Base-by-base conservation (phyloP, 805 yeast genomes). In the Myxozyma mucilagina region DNA sequence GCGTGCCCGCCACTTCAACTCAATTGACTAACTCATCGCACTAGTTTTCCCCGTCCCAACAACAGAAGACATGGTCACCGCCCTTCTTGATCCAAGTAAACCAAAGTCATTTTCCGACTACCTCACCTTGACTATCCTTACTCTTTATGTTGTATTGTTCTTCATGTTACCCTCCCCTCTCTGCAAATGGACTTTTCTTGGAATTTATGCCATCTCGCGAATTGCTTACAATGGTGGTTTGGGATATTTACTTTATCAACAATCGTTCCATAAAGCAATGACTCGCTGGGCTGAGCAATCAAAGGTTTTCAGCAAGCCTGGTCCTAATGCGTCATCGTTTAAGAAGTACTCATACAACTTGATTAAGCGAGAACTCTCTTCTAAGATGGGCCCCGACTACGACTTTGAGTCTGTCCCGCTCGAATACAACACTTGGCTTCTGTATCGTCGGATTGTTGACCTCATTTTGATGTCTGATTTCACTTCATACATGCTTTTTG, bases 401-500 rank as follows among this genome's bases (percentile, higher is more conserved):
- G 75, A 75, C 24, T 67, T 76, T 36, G 76, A 78, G 62, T 62
- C 69, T 32, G 72, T 73, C 42, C 96, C 96, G 0, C 76, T 82
- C 54, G 96, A 89, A 71, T 86, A 86, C 76, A 89, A 88, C 73
- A 84, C 92, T 35, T 89, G 96, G 96, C 78, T 90, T 41, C 70
- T 89, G 13, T 89, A 87, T 74, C 79, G 96, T 56, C 88, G 86
- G 70, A 79, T 86, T 56, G 96, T 90, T 14, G 96, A 89, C 73
- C 80, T 89, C 72, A 84, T 89, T 56, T 79, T 89, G 69, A 89
- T 89, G 96, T 88, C 85, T 73, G 96, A 89, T 74, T 89, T 89
- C 72, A 82, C 86, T 32, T 82, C 89, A 20, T 89, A 89, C 72
- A 79, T 87, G 70, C 80, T 89, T 61, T 77, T 87, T 57, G 89